Base-by-base conservation (phyloP, 1,284 basidiomycete species). In the Jaminaea rosea region DNA sequence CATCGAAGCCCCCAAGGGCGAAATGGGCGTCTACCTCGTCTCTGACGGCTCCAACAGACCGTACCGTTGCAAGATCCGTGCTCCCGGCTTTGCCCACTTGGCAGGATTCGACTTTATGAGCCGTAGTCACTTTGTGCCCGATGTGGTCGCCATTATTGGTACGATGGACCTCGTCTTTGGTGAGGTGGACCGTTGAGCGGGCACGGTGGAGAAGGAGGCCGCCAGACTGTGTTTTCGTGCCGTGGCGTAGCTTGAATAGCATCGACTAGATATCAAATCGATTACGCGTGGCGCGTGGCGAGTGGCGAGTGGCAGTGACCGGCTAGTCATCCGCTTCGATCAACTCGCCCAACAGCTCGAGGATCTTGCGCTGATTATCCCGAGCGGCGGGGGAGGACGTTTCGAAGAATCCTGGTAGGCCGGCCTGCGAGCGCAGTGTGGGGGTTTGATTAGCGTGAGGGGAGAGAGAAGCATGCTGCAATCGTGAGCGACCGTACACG, bases 1-100 rank as follows among this genome's bases (percentile, higher is more conserved):
- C 4, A 97, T 98, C 66, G 93, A 98, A 78, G 93, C 93, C 17
- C 93, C 92, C 52, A 98, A 98, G 79, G 92, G 92, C 57, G 91
- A 97, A 78, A 97, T 97, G 92, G 75, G 72, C 24, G 71, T 73
- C 46, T 73, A 73, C 60, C 62, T 73, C 39, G 71, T 73, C 26
- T 67, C 67, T 6, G 67, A 73, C 55, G 71, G 71, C 37, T 59
- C 66, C 53, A 72, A 73, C 65, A 56, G 69, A 34, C 71, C 71
- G 29, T 73, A 71, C 60, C 53, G 68, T 42, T 71, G 68, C 67
- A 69, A 68, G 59, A 71, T 71, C 42, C 64, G 69, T 21, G 69
- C 71, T 15, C 71, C 69, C 13, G 69, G 71, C 37, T 73, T 73
- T 50, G 69, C 69, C 21, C 69, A 72, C 51, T 58, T 73, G 23